Evolutionary conservation across 2,329 filamentous ascomycete species (phyloP).

Genomic region (Colletotrichum costaricense): DNA sequence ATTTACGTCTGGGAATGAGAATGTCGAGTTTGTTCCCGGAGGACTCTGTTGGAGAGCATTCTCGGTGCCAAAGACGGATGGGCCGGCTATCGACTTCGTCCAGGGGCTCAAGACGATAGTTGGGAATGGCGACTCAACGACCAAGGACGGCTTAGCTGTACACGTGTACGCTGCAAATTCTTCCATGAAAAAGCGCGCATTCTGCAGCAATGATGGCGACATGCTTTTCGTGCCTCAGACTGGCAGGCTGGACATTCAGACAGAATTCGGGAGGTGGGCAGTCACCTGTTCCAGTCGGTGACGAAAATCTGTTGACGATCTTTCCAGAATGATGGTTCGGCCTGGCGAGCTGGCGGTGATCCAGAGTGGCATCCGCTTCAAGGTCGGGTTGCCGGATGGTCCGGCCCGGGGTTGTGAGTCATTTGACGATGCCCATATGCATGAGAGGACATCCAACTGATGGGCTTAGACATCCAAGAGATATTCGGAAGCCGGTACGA

Average conservation of each 20-base stretch:
- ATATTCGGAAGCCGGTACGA: constrained; percentile 72
- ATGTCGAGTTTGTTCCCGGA: constrained; percentile 51
- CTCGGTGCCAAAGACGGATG: constrained; percentile 27
- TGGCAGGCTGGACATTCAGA: constrained; percentile 73
- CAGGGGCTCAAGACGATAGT: constrained; percentile 60
- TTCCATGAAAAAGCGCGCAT: constrained; percentile 57
- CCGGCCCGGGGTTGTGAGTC: constrained; percentile 64
- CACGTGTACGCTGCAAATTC: constrained; percentile 61
- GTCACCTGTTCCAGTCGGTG: constrained; percentile 30
- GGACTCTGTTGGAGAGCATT: constrained; percentile 56
- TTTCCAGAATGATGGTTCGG: constrained; percentile 56
- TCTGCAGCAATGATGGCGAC: constrained; percentile 70
- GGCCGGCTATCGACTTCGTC: constrained; percentile 52
- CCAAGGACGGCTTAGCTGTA: constrained; percentile 59
- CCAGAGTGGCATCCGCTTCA: constrained; percentile 71
- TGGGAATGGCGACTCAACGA: constrained; percentile 62
- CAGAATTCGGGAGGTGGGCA: constrained; percentile 67
- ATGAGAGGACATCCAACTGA: constrained; percentile 15
- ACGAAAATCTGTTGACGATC: constrained; percentile 9
- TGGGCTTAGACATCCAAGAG: constrained; percentile 64
- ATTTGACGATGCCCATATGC: not conserved
- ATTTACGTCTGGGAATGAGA: constrained; percentile 53
- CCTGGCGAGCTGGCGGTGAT: constrained; percentile 75
- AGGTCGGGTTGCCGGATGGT: constrained; percentile 64
- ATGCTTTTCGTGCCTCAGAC: constrained; percentile 73